Base-by-base conservation (phyloP, 2,329 filamentous ascomycete genomes). In the Paecilomyces formosus region DNA sequence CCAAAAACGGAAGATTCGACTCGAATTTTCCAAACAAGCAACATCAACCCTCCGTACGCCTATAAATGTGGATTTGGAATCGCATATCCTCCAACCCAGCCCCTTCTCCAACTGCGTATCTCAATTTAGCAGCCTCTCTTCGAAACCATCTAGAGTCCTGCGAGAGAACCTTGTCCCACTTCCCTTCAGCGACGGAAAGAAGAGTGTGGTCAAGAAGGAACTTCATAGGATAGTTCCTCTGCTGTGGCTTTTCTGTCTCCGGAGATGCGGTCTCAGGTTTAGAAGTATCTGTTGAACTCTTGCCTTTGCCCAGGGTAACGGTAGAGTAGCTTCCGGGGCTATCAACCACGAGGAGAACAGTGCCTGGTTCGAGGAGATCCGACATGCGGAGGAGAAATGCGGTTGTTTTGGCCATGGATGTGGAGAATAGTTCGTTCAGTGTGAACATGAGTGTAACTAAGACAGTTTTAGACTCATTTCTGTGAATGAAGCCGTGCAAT, bases 321-420 rank as follows among this genome's bases (percentile, higher is more conserved):
- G 92, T 90, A 0, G 92, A 94, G 74, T 97, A 97, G 73, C 88
- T 95, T 0, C 94, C 94, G 0, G 94, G 91, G 65, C 91, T 96
- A 72, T 99, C 93, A 3, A 97, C 87, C 2, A 97, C 89, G 0
- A 97, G 82, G 1, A 97, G 77, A 45, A 93, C 72, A 1, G 90
- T 84, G 0, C 85, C 87, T 0, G 78, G 60, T 0, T 79, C 75
- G 2, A 89, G 70, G 0, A 76, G 64, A 1, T 82, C 77, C 0
- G 88, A 90, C 18, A 97, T 76, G 0, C 78, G 78, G 3, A 91
- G 81, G 0, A 99, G 79, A 63, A 97, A 87, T 3, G 79, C 78
- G 0, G 93, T 96, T 0, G 93, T 91, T 64, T 86, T 85, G 2
- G 86, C 80, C 24, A 92, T 84, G 1, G 87, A 90, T 0, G 84